Evolutionary conservation across 768 basidiomycete genomes (phyloP).

Genomic region (Neoboletus magnificus): DNA sequence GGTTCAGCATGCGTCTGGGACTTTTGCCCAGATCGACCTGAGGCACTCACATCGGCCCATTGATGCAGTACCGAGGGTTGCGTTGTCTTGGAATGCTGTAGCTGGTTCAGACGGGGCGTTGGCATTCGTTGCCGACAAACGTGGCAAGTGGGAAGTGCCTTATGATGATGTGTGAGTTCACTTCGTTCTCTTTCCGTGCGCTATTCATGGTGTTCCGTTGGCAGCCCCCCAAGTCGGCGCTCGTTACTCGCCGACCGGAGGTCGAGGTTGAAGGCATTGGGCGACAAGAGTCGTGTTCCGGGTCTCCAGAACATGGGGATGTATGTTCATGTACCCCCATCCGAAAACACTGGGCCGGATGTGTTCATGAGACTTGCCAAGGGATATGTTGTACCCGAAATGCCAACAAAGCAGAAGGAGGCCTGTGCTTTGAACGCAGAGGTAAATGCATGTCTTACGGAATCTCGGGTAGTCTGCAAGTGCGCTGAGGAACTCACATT

Average conservation of each 20-base stretch:
- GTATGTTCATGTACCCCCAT: slow-evolving; percentile 26
- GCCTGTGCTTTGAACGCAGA: slow-evolving; percentile 64
- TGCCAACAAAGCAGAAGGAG: slow-evolving; percentile 36
- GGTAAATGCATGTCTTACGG: slow-evolving; percentile 27
- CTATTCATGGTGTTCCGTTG: neutral
- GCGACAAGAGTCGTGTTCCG: slow-evolving; percentile 53
- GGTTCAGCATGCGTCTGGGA: slow-evolving; percentile 70
- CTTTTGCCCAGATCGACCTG: slow-evolving; percentile 77
- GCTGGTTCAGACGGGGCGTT: slow-evolving; percentile 47
- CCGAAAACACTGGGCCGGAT: slow-evolving; percentile 29
- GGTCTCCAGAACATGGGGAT: slow-evolving; percentile 57
- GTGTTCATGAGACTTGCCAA: slow-evolving; percentile 60
- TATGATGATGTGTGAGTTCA: slow-evolving; percentile 75
- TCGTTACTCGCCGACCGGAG: slow-evolving; percentile 25
- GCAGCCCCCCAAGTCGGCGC: slow-evolving; percentile 37
- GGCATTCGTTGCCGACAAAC: slow-evolving; percentile 61
- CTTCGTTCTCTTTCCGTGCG: neutral
- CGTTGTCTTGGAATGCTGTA: slow-evolving; percentile 58
- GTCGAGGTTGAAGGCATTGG: slow-evolving; percentile 51
- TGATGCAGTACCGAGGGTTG: slow-evolving; percentile 61
- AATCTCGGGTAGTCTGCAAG: neutral
- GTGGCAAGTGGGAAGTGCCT: slow-evolving; percentile 58
- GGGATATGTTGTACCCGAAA: slow-evolving; percentile 48
- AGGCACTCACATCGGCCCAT: slow-evolving; percentile 60
- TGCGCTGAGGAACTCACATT: neutral